Evolutionary conservation across 169 alveolate species (phyloP), one percentile per base, ranked within the genome.

Genomic region (Cryptosporidium andersoni): DNA sequence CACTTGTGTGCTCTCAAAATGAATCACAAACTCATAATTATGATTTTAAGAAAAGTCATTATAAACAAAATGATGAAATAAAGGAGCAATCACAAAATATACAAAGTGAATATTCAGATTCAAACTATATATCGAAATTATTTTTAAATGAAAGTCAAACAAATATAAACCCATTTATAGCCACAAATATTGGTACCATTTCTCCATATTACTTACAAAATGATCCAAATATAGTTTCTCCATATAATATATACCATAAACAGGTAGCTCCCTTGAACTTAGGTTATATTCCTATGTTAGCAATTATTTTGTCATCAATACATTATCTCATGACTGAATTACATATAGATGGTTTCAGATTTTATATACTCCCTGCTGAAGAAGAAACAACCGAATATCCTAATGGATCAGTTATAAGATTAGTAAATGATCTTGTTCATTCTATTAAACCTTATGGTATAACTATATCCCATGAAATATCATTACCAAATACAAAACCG

Each of bases 291-390:
- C 85, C 85, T 25, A 74, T 74, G 85, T 40, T 74, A 36, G 56
- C 85, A 8, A 39, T 55, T n/a, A 55, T 74, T 4, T 39, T 74
- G 16, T 74, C 74, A 1, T 74, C 85, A 5, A 34, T 74, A 2
- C 67, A 74, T 12, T 74, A 74, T 58, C 12, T 74, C 25, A 55
- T 74, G 85, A 74, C 68, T 58, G 56, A 56, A 1, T 51, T 74
- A 36, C 74, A 68, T 16, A 60, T 74, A 12, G 85, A 74, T 62
- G 85, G 85, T 5, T 74, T 74, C 43, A 74, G 85, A 34, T 74
- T 74, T 42, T 58, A 66, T 6, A 42, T 74, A 34, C 85, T 68
- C 6, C 74, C 55, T 42, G 12, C 60, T 8, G 55, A 40, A n/a
- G 85, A 74, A 60, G 85, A 74, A 40, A 52, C 36, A 60, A 68